These are phyloP conservation scores for Luffa aegyptiaca DNA, from an alignment of 306 rosid genomes.

Conservation along the genomic window DNA sequence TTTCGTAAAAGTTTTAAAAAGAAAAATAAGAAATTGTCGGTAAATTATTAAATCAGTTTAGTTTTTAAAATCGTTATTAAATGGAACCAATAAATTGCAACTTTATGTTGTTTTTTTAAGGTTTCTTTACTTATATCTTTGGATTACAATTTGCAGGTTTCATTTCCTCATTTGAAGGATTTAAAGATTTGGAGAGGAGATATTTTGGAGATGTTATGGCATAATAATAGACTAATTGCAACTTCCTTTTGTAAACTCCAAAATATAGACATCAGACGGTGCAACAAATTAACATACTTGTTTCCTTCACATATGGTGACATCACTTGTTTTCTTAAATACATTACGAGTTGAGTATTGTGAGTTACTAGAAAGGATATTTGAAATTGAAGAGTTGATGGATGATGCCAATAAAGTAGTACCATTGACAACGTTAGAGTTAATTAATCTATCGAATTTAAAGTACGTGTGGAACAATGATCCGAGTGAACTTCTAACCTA, in stretches of 20 bases:
- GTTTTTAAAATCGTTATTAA: no score
- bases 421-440: not conserved
- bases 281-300: not conserved
- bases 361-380: not conserved
- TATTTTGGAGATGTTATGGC: not conserved
- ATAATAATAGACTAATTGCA: not conserved
- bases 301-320: not conserved
- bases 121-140: no score
- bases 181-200: not conserved
- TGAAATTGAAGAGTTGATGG: not conserved
- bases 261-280: not conserved
- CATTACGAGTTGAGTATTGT: not conserved
- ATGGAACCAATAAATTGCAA: no score
- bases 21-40: no score
- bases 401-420: not conserved
- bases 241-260: not conserved
- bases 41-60: no score
- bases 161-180: not conserved
- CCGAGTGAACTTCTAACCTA: not conserved
- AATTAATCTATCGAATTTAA: accelerated
- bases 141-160: not conserved
- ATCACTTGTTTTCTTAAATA: not conserved
- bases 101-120: no score
- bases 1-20: no score
- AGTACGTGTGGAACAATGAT: not conserved